These are phyloP conservation scores for Candida caryicola DNA, from an alignment of 805 yeast genomes.

Conservation along the genomic window DNA sequence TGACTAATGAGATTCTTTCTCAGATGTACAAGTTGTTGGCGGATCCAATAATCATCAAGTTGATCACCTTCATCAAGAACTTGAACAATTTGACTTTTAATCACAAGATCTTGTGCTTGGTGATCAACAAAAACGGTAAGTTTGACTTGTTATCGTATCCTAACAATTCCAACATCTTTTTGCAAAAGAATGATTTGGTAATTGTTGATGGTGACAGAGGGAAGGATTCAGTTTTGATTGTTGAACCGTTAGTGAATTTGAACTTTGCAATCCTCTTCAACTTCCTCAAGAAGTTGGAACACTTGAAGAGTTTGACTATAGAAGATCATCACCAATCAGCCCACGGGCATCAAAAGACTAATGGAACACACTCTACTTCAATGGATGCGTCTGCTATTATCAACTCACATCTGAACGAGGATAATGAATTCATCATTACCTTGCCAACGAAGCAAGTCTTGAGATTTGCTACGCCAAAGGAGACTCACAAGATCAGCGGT, in stretches of 20 bases:
- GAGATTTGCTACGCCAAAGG: slow-evolving; percentile 73
- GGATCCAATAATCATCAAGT: slow-evolving; percentile 26
- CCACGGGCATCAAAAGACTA: slow-evolving; percentile 20
- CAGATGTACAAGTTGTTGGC: slow-evolving; percentile 26
- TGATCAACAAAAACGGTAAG: slow-evolving; percentile 61
- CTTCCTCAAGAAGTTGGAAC: slow-evolving; percentile 71
- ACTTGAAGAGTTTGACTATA: slow-evolving; percentile 50
- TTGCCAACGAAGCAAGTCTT: slow-evolving; percentile 77
- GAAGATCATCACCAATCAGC: slow-evolving; percentile 20
- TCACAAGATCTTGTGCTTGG: slow-evolving; percentile 45
- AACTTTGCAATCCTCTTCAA: slow-evolving; percentile 69
- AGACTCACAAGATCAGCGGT: slow-evolving; percentile 56
- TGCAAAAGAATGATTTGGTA: slow-evolving; percentile 63
- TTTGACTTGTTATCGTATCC: slow-evolving; percentile 70
- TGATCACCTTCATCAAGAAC: slow-evolving; percentile 38
- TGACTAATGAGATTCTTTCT: slow-evolving; percentile 25
- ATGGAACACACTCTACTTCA: slow-evolving; percentile 39
- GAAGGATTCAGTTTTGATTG: slow-evolving; percentile 69
- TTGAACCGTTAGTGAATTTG: slow-evolving; percentile 61
- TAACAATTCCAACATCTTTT: slow-evolving; percentile 55
- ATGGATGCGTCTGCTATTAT: slow-evolving; percentile 35
- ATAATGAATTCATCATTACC: slow-evolving; percentile 57
- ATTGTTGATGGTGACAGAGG: slow-evolving; percentile 85
- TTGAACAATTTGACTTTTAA: slow-evolving; percentile 40
- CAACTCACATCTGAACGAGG: slow-evolving; percentile 46